Evolutionary conservation across 768 basidiomycete genomes (phyloP).

Genomic region (Mycena chlorophos): DNA sequence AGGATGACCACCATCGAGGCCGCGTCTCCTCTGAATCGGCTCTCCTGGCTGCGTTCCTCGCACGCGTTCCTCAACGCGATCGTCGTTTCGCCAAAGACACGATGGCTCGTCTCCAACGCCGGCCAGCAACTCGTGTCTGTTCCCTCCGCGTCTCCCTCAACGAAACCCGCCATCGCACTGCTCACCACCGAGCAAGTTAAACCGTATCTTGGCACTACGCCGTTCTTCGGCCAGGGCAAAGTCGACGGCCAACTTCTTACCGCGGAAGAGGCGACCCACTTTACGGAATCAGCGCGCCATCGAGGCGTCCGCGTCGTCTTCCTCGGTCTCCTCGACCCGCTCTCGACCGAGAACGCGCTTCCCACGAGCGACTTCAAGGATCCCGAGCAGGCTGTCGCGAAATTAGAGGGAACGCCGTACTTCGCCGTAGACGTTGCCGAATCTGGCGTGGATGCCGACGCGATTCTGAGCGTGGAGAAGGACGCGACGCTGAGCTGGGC

Average conservation of each 20-base stretch:
- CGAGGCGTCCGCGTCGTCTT: constrained; percentile 67
- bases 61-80: constrained; percentile 75
- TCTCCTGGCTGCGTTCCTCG: constrained; percentile 79
- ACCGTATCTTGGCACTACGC: constrained; percentile 62
- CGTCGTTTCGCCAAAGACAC: constrained; percentile 54
- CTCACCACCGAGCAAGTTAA: constrained; percentile 63
- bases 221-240: constrained; percentile 73
- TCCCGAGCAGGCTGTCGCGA: constrained; percentile 51
- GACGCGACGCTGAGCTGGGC: constrained; percentile 55
- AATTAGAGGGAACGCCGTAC: constrained; percentile 79
- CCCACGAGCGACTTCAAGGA: constrained; percentile 66
- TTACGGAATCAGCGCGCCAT: constrained; percentile 59
- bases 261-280: constrained; percentile 33
- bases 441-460: constrained; percentile 38
- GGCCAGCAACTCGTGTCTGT: constrained; percentile 65
- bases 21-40: constrained; percentile 77
- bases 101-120: constrained; percentile 77
- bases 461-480: constrained; percentile 40
- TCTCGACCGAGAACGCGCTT: constrained; percentile 46
- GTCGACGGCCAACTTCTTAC: constrained; percentile 38
- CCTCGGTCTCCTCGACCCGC: constrained; percentile 61
- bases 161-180: constrained; percentile 44
- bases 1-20: too few relatives aligned
- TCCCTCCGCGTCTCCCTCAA: constrained; percentile 30
- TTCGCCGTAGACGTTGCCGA: constrained; percentile 79